Percentiles rank a stretch among this genome's conserved stretches.
Evolutionary conservation across 371 early-diverging fungal genomes (phyloP).

Genomic region (Mucor mucedo): DNA sequence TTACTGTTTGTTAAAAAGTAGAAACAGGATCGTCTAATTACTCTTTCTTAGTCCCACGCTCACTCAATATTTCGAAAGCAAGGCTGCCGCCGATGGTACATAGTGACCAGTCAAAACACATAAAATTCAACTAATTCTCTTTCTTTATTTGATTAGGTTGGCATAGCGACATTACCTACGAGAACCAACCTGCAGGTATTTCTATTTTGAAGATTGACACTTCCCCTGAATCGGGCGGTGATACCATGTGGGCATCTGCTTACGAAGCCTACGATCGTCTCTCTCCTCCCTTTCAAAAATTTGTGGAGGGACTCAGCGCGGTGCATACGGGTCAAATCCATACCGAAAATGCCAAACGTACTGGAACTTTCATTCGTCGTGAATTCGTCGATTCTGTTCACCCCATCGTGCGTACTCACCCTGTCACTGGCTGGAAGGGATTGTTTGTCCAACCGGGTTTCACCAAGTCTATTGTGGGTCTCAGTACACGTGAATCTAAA

Average conservation of each 20-base stretch:
- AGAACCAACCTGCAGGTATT: slow-evolving; percentile 59
- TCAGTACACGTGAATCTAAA: slow-evolving; percentile 56
- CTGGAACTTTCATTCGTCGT: slow-evolving; percentile 49
- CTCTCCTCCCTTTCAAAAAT: slow-evolving; percentile 54
- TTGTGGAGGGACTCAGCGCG: slow-evolving; percentile 64
- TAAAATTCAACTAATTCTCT: not conserved
- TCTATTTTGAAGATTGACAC: slow-evolving; percentile 60
- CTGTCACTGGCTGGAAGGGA: slow-evolving; percentile 71
- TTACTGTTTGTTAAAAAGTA: not conserved
- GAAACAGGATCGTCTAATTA: not conserved
- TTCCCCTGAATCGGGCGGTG: slow-evolving; percentile 66
- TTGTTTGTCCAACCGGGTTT: slow-evolving; percentile 65
- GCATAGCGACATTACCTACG: slow-evolving; percentile 69
- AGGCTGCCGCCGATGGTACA: slow-evolving; percentile 10
- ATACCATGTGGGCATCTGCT: slow-evolving; percentile 61
- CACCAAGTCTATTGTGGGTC: slow-evolving; percentile 56
- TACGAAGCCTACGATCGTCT: slow-evolving; percentile 68
- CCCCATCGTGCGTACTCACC: slow-evolving; percentile 68
- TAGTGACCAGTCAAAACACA: no score
- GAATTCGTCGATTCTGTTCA: slow-evolving; percentile 50
- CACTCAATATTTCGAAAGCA: not conserved
- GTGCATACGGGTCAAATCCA: slow-evolving; percentile 59
- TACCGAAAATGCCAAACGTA: slow-evolving; percentile 31
- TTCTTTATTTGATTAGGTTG: slow-evolving; percentile 29
- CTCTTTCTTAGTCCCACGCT: not conserved